A percentile compares a stretch with the other conserved stretches of the same genome.
These are phyloP conservation scores for Passiflora organensis DNA, from an alignment of 345 rosid species.

Conservation along the genomic window DNA sequence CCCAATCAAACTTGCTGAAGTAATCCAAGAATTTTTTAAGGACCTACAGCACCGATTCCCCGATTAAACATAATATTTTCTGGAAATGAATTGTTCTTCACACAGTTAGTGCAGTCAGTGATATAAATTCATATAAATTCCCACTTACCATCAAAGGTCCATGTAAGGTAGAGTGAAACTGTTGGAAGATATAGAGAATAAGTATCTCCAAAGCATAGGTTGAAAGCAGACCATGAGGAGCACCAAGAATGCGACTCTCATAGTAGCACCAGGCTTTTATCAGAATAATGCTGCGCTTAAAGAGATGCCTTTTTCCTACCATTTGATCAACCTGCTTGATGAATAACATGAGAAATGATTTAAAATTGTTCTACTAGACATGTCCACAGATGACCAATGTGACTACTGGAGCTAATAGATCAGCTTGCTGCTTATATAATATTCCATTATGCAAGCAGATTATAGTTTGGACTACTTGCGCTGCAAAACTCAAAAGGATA, in stretches of 20 bases:
- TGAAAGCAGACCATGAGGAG: conserved; percentile 83
- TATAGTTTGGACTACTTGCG: too few species aligned
- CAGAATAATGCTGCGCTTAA: conserved; percentile 77
- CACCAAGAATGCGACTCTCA: conserved; percentile 89
- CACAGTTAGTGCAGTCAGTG: too few species aligned
- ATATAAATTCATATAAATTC: too few species aligned
- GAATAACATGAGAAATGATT: too few species aligned
- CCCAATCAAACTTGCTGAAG: conserved; percentile 98
- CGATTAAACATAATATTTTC: too few species aligned
- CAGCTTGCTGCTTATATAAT: too few species aligned
- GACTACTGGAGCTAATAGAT: too few species aligned
- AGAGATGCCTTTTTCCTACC: conserved; percentile 72
- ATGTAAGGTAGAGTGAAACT: conserved; percentile 57
- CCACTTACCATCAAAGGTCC: conserved; percentile 68
- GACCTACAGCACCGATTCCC: conserved; percentile 52
- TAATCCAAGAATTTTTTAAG: conserved; percentile 88
- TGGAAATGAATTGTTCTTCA: too few species aligned
- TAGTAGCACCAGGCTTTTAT: conserved; percentile 93
- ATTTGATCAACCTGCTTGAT: conserved; percentile 46
- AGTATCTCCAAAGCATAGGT: conserved; percentile 87
- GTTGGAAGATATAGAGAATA: conserved; percentile 76
- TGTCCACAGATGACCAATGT: too few species aligned
- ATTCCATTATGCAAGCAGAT: too few species aligned
- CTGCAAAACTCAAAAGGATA: too few species aligned
- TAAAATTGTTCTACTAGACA: too few species aligned